Evolutionary conservation across 345 rosid genomes (phyloP), one percentile per base, ranked within the genome.

Genomic region (Boechera stricta): DNA sequence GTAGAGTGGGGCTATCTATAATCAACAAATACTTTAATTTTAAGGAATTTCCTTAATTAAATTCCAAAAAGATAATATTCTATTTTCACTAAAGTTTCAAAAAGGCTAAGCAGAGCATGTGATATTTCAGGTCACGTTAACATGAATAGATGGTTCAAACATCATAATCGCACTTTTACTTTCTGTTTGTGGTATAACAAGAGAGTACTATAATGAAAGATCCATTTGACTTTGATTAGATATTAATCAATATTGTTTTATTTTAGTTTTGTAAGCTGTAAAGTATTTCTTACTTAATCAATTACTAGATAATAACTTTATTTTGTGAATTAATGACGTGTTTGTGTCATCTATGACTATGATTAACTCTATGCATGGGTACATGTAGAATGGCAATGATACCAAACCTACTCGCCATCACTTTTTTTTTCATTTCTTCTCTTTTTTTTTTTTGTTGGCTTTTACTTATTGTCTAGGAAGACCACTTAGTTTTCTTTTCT

Each of bases 161-260:
- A 78, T 78, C 73, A 72, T 77, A 56, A 66, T 78, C 77, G 6
- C 77, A 66, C 73, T 78, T 78, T 78, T 72, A 58, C 81, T 78
- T 72, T 78, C 41, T 78, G 77, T 51, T 65, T 78, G 73, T 58
- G 63, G 73, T 58, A 71, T 48, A 48, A 65, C 73, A 58, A 78
- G 57, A 72, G 48, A 52, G 77, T 72, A 31, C 21, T 41, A 21
- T 16, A 16, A 8, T 41, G 49, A 78, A 58, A 58, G 57, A 66
- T 72, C n/a, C 69, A 66, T 49, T 66, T 72, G 56, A 72, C 73
- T 78, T 52, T 58, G 60, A 24, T 59, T 78, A 59, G 51, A 49
- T 72, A 78, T 61, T 38, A 24, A 64, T 45, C 32, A 35, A 45
- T 33, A 65, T 74, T 44, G 18, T 47, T 26, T 7, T 49, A 36